Evolutionary conservation across 148 eudicot genomes (phyloP), one percentile per base, ranked within the genome.

Genomic region (Polygonum maritimum): DNA sequence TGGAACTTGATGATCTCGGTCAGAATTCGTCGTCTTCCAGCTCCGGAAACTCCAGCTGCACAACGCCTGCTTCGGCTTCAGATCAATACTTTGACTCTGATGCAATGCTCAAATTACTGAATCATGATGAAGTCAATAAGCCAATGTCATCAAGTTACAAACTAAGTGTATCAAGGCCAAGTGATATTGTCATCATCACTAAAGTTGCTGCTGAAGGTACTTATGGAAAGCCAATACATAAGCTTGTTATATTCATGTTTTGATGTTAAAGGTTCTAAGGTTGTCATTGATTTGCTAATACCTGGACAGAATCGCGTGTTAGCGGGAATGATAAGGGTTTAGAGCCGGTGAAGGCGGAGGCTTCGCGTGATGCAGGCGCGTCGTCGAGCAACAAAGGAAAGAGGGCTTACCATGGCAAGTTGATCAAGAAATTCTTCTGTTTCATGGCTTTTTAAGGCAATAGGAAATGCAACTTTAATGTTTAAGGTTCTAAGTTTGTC

Each of bases 1-100:
- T 90, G 85, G 91, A 83, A 78, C 69, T 90, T 79, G 73, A 78
- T 63, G 94, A 90, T 81, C 86, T 90, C 35, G 79, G 78, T 74
- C 78, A 78, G 41, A 71, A 44, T 26, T 85, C 87, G 18, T 82
- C 58, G 33, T 79, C 86, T 74, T 85, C 87, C 18, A 88, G 84
- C 72, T 86, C 88, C 1, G 86, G 67, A 60, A 83, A 82, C 49
- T 78, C 90, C 14, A 86, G 91, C 49, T 78, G 88, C 69, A 54
- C 75, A 16, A 74, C 87, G 16, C 22, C 76, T 48, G 36, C 82
- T 55, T 88, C 76, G 54, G 36, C 82, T 55, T 88, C 89, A 0
- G 89, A 86, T 45, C 90, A 86, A 44, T 78, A 22, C 33, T 89
- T 89, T 65, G 87, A 88, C 71, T 70, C 75, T 44, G 26, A 5